phyloP scores from a whole-genome alignment of 75 land plant species.

The Picea sitchensis region DNA sequence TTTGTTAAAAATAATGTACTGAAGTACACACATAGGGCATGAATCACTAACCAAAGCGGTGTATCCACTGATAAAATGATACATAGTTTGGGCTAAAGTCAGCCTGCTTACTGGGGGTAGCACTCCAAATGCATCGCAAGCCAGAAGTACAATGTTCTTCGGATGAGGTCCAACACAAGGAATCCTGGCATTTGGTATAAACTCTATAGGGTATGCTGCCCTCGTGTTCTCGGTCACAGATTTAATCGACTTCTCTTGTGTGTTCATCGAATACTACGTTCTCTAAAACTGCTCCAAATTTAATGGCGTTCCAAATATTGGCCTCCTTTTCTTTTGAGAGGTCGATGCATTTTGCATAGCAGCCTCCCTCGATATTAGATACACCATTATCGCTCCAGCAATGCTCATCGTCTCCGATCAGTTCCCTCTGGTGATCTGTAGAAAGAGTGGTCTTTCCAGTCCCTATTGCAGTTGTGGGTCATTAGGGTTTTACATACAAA shows the following conservation, averaged over 20 bases:
- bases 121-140: slow-evolving; percentile 50
- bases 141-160: slow-evolving; percentile 42
- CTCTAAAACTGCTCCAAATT: slow-evolving; percentile 42
- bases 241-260: slow-evolving; percentile 41
- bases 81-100: slow-evolving; percentile 41
- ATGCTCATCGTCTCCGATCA: slow-evolving; percentile 35
- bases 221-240: slow-evolving; percentile 48
- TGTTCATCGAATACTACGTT: slow-evolving; percentile 54
- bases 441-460: slow-evolving; percentile 36
- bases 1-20: not conserved
- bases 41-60: slow-evolving; percentile 28
- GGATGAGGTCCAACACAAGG: slow-evolving; percentile 53
- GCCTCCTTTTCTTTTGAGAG: slow-evolving; percentile 30
- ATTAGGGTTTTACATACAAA: not conserved
- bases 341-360: slow-evolving; percentile 35
- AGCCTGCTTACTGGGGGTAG: slow-evolving; percentile 49
- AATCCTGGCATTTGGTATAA: slow-evolving; percentile 34
- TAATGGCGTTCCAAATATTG: slow-evolving; percentile 32
- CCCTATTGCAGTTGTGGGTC: slow-evolving; percentile 1
- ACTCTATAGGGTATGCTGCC: slow-evolving; percentile 45
- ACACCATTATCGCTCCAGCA: slow-evolving; percentile 35
- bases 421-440: slow-evolving; percentile 24
- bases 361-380: slow-evolving; percentile 32
- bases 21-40: not conserved
- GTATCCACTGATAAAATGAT: slow-evolving; percentile 55